Conservation (phyloP, 257 asterid genomes). For the Solanum chiquidenum region DNA sequence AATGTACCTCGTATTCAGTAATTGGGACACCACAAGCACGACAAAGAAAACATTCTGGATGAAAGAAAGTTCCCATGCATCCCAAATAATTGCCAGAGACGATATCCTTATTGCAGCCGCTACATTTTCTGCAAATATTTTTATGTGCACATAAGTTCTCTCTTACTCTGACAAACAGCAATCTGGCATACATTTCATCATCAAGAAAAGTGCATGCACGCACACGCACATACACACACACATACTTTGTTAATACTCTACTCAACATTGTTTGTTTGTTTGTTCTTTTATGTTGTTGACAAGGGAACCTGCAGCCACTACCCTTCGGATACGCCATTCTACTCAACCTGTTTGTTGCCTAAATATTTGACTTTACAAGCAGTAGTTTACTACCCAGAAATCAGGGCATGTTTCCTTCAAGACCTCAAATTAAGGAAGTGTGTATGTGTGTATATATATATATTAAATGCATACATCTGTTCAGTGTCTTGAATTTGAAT, state of each 20-base stretch:
- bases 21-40: conserved; percentile 79
- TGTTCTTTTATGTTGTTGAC: background rate
- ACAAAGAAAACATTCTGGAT: conserved; percentile 94
- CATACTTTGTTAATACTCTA: background rate
- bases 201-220: background rate
- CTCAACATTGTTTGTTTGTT: background rate
- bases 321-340: background rate
- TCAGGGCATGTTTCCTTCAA: background rate
- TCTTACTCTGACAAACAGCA: background rate
- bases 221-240: background rate
- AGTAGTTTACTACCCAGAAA: background rate
- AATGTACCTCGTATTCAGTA: conserved; percentile 75
- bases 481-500: background rate
- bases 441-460: background rate
- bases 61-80: conserved; percentile 93
- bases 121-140: conserved; percentile 63
- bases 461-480: background rate
- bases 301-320: background rate
- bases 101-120: conserved; percentile 74
- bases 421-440: background rate
- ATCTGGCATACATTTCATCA: background rate
- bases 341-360: background rate
- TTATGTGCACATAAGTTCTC: background rate
- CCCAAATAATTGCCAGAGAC: conserved; percentile 75
- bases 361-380: background rate